Evolutionary conservation across 2,329 filamentous ascomycete species (phyloP), one percentile per base, ranked within the genome.

Genomic region (Zalaria sp.): DNA sequence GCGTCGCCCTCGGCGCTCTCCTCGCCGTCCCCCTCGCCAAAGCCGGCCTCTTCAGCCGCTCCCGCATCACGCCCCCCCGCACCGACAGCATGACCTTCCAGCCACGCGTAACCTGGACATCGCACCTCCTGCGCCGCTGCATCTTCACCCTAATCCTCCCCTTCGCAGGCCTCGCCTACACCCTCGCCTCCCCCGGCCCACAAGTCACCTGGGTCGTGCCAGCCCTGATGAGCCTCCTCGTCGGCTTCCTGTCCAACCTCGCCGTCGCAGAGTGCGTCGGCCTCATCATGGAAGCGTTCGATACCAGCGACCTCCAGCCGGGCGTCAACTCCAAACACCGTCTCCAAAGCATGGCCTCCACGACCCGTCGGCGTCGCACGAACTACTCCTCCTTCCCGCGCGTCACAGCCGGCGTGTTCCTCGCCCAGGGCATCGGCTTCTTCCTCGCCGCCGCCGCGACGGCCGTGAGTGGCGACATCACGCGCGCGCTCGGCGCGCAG

Each of bases 351-450:
- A 61, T 71, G 54, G 60, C 64, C 3, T 58, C 62, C 9, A 58
- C 60, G 25, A 60, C 63, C 27, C 56, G 61, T 11, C 56, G 64
- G 29, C 67, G 72, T 37, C 61, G 73, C 31, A 85, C 76, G 7
- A 84, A 83, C 54, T 87, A 84, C 62, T 83, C 81, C 0, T 80
- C 77, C 1, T 86, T 83, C 48, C 83, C 83, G 5, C 73, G 83
- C 34, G 77, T 87, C 5, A 76, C 71, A 11, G 79, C 82, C 5
- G 83, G 77, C 0, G 78, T 84, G 54, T 81, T 81, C 27, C 67
- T 77, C 5, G 74, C 75, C n/a, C 82, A 88, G 53, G 71, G 72
- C 2, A 58, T 86, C 29, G 79, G 75, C 1, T 87, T 84, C 56
- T 56, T 82, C 25, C 66, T 84, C 38, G 81, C 81, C 0, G 81